Percentiles rank a stretch among this genome's conserved stretches.
These are phyloP conservation scores for Yamadazyma sp. DNA, from an alignment of 1,139 yeast genomes.

Conservation along the genomic window DNA sequence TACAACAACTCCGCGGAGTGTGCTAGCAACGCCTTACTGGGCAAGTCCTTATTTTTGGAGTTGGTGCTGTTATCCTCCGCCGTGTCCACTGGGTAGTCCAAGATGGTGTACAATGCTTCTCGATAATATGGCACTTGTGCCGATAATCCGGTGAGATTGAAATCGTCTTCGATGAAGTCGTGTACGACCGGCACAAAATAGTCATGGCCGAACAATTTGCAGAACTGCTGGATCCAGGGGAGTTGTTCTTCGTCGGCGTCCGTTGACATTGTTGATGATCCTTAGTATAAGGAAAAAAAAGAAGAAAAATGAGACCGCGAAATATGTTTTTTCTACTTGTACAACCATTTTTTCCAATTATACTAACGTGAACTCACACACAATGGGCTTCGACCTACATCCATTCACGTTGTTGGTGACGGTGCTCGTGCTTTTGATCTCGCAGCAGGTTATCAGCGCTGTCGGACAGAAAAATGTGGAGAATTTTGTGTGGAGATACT, in stretches of 20 bases:
- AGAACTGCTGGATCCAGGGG: slow-evolving; percentile 89
- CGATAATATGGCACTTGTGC: slow-evolving; percentile 86
- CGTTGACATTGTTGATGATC: slow-evolving; percentile 33
- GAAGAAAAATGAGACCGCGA: background rate
- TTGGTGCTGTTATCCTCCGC: slow-evolving; percentile 43
- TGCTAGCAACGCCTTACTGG: slow-evolving; percentile 74
- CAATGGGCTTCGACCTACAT: slow-evolving; percentile 23
- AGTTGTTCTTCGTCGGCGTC: slow-evolving; percentile 61
- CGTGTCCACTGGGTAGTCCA: slow-evolving; percentile 79
- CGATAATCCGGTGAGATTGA: slow-evolving; percentile 86
- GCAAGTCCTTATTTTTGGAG: slow-evolving; percentile 40
- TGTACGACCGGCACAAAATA: slow-evolving; percentile 90
- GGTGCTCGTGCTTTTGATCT: slow-evolving; percentile 31
- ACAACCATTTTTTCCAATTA: no score
- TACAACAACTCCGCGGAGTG: slow-evolving; percentile 90
- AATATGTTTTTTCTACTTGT: background rate
- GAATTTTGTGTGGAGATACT: slow-evolving; percentile 41
- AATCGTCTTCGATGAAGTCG: slow-evolving; percentile 94
- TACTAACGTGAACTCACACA: no score
- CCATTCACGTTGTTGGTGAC: slow-evolving; percentile 29
- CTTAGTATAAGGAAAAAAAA: background rate
- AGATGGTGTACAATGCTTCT: slow-evolving; percentile 86
- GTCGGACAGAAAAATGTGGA: slow-evolving; percentile 39
- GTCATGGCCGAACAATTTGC: slow-evolving; percentile 87
- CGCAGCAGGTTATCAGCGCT: slow-evolving; percentile 29